Base-by-base conservation (phyloP, 106 monocot genomes). In the Platanthera guangdongensis region DNA sequence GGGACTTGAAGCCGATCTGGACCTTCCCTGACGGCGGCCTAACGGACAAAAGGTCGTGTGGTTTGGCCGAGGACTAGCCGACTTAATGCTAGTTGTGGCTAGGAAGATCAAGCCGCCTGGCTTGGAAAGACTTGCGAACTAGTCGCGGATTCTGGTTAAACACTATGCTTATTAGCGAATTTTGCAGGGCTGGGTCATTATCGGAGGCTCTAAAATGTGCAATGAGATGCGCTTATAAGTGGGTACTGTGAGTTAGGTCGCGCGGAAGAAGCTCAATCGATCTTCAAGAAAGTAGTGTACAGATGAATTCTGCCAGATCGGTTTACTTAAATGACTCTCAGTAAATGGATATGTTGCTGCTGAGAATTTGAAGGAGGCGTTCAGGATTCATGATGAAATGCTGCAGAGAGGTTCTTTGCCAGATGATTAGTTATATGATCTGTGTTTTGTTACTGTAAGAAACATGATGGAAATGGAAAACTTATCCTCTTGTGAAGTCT, bases 351-450 rank as follows among this genome's bases (percentile, higher is more conserved):
- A 91, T 80, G 75, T 89, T 73, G 74, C 87, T 50, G 76, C 67
- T 78, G 86, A 88, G 54, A 93, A 97, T 47, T 50, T 89, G 83
- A 91, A 93, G 77, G 86, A 87, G 63, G 93, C 96, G 59, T 89
- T 97, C 75, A 55, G 80, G 50, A 78, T 97, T 52, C 90, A 97
- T 77, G 96, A 97, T 83, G 91, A 97, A 81, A 97, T 97, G 96
- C 51, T 97, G 81, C 77, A 82, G 32, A 91, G 81, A 76, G 91
- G 96, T 51, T 84, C 87, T 81, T 79, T 83, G 7, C 89, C 88
- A 39, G 89, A 87, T 79, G 94, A 89, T 71, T 87, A 79, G 46
- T 87, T 82, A 59, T 94, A 50, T 68, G 30, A 52, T 70, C 7
- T 15, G 13, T 69, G 69, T n/a, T 0, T 69, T 68, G 30, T 47